phyloP scores from a whole-genome alignment of 164 flowering plant species.

The Annona squamosa region DNA sequence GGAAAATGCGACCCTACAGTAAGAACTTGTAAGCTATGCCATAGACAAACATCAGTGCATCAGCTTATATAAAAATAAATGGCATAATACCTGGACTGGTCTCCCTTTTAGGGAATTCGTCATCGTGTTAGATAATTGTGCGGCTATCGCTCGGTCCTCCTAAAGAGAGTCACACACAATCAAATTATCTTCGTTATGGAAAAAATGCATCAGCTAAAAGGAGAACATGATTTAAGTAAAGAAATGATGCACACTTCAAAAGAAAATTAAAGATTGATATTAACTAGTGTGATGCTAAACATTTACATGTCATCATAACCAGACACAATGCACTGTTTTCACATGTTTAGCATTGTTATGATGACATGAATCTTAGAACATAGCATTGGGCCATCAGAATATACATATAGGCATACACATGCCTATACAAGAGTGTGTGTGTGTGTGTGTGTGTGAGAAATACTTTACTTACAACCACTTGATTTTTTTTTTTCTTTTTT shows the following conservation, averaged over 20 bases:
- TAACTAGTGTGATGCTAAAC: background rate
- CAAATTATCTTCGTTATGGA: background rate
- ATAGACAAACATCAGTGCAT: background rate
- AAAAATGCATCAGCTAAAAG: background rate
- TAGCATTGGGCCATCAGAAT: too few relatives aligned
- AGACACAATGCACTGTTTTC: too few relatives aligned
- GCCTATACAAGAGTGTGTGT: too few relatives aligned
- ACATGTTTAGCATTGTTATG: too few relatives aligned
- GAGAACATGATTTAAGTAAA: slow-evolving; percentile 1
- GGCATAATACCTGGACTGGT: slow-evolving; percentile 71
- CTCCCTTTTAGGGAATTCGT: slow-evolving; percentile 88
- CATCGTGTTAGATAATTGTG: slow-evolving; percentile 75
- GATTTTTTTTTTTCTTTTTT: too few relatives aligned
- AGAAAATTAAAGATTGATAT: background rate
- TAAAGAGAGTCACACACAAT: slow-evolving; percentile 22
- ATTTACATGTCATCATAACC: too few relatives aligned
- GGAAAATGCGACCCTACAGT: slow-evolving; percentile 71
- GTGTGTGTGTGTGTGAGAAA: too few relatives aligned
- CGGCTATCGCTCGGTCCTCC: slow-evolving; percentile 86
- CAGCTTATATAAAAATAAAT: slow-evolving; percentile 3
- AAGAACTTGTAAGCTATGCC: slow-evolving; percentile 10
- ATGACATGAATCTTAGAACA: too few relatives aligned
- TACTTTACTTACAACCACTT: too few relatives aligned
- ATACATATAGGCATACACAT: too few relatives aligned
- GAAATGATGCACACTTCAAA: background rate